Evolutionary conservation across 1,284 basidiomycete genomes (phyloP), one percentile per base, ranked within the genome.

Genomic region (Austropuccinia psidii): DNA sequence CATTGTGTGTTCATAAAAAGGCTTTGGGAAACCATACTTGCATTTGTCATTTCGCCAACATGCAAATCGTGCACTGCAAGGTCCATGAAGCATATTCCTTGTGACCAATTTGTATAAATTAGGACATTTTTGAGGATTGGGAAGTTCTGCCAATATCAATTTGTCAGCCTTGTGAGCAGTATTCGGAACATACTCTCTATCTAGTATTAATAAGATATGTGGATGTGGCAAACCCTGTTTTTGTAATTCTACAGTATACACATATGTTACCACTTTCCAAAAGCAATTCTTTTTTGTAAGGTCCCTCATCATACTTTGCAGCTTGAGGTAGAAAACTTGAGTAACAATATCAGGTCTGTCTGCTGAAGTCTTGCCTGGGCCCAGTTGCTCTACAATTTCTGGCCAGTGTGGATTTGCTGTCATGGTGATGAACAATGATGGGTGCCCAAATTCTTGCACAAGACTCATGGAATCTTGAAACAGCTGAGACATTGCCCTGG

Each of bases 271-370:
- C 4, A 39, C 33, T 7, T 24, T 15, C 4, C 49, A 31, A 17
- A 54, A 17, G 21, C 39, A n/a, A 17, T 29, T 31, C 1, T 65
- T 31, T 11, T 65, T 35, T 21, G 33, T 31, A 81, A 41, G 76
- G 76, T 11, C 79, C 77, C 19, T 81, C 57, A 68, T 81, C 82
- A 85, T 57, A 0, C 79, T 80, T 4, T 82, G 76, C 49, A 80
- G 80, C 70, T 85, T 85, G 43, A 81, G 39, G 24, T 83, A 35
- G 74, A 86, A 86, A 0, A 85, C 83, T 1, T 79, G 58, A 0
- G 82, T 77, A 1, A 85, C 81, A 47, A 86, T 75, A 47, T 86
- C 84, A 35, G 84, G 85, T 0, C 82, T 74, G 72, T 86, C 84
- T 41, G 78, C 75, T 21, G 80, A 74, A 6, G 77, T 78, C 69